Evolutionary conservation across 257 asterid species (phyloP).

Genomic region (Thymus mandschuricus): DNA sequence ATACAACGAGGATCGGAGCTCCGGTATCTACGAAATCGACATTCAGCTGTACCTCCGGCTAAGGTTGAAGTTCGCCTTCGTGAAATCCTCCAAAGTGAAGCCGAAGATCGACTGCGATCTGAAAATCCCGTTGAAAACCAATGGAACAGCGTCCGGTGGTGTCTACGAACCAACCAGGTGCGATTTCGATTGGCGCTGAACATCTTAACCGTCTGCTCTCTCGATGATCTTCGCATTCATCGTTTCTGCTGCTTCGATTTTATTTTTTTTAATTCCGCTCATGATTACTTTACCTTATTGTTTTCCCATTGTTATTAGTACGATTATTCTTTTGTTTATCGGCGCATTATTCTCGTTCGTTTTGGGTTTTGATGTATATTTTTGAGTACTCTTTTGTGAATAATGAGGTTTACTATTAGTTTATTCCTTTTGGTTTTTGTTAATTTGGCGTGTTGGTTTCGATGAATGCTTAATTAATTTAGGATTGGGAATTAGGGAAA

Average conservation of each 20-base stretch:
- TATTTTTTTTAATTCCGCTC: neutral
- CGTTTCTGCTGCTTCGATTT: slow-evolving; percentile 9
- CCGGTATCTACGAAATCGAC: slow-evolving; percentile 49
- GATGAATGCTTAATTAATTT: slow-evolving; percentile 3
- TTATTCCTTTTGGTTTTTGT: neutral
- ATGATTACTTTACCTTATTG: neutral
- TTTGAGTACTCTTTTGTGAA: slow-evolving; percentile 14
- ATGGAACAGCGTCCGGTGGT: slow-evolving; percentile 41
- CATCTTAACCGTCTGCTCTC: slow-evolving; percentile 7
- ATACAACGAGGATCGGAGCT: slow-evolving; percentile 37
- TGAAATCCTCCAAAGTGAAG: slow-evolving; percentile 53
- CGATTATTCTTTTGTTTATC: slow-evolving; percentile 33
- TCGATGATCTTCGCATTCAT: slow-evolving; percentile 2
- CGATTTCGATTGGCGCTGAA: slow-evolving; percentile 69
- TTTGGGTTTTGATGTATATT: slow-evolving; percentile 14
- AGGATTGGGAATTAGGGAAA: neutral
- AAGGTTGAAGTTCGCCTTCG: slow-evolving; percentile 52
- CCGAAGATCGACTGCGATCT: slow-evolving; percentile 75
- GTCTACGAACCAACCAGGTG: slow-evolving; percentile 52
- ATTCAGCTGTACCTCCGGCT: slow-evolving; percentile 53
- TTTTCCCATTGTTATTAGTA: too few relatives aligned
- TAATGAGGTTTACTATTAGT: slow-evolving; percentile 26
- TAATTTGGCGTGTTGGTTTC: neutral
- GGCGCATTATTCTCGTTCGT: slow-evolving; percentile 23
- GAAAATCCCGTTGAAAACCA: slow-evolving; percentile 55